Base-by-base conservation (phyloP, 2,329 filamentous ascomycete genomes). In the Madurella fahalii region DNA sequence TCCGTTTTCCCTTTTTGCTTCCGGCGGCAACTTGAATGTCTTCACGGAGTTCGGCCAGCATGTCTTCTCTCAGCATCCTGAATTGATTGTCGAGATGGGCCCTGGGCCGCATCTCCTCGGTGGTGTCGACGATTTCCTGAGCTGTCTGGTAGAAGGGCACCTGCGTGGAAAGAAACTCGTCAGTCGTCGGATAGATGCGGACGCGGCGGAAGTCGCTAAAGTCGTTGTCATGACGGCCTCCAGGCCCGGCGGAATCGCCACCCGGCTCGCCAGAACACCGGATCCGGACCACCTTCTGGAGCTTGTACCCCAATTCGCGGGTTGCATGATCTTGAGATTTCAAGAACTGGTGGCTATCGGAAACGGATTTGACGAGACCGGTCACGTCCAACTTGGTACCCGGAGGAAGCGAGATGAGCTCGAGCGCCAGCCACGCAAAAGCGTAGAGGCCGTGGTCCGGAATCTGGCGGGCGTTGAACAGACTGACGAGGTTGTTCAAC, bases 151-250 rank as follows among this genome's bases (percentile, higher is more conserved):
- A 81, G 65, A 82, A 90, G 0, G 81, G 76, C 20, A 66, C 64
- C 2, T 78, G 74, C 0, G 65, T 73, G 0, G 77, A 85, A 0
- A 73, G 54, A 1, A 90, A 74, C 63, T 91, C 87, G 47, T 86
- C 81, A 0, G 77, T 67, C 0, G 86, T 90, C 0, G 87, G 88
- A 46, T 82, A 77, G 13, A 90, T 83, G 2, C 77, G 70, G 34
- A 89, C 82, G 0, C 82, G 56, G 0, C 80, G 75, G 60, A 84
- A 85, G 58, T 89, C 76, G 1, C 63, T 71, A 63, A 79, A 80
- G 61, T 91, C 87, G 51, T 92, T 92, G 66, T 91, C 85, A 59
- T 92, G 87, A 0, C 87, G 78, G 0, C 86, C 86, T 0, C 87
- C 87, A 0, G 85, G 78, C 1, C 62, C 64, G 32, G 65, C 50